Evolutionary conservation across 1,284 basidiomycete genomes (phyloP).

Genomic region (Pyrrhoderma lamaoense): DNA sequence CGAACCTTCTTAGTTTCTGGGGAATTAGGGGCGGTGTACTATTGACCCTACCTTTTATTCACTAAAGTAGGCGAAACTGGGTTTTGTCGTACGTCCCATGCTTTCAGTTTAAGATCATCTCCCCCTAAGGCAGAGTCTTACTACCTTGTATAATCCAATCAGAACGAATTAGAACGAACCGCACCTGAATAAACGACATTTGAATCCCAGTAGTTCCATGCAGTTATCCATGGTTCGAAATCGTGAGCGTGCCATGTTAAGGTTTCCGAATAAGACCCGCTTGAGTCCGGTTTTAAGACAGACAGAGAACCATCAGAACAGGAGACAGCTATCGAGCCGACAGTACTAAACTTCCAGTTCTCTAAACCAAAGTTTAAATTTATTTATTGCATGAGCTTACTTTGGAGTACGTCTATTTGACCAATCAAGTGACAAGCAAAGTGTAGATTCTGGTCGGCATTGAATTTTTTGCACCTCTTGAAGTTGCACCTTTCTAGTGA

Average conservation of each 20-base stretch:
- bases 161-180: neutral
- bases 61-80: conserved; percentile 56
- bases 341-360: conserved; percentile 32
- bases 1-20: conserved; percentile 8
- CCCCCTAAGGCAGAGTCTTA: conserved; percentile 55
- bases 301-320: conserved; percentile 71
- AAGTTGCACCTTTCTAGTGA: conserved; percentile 37
- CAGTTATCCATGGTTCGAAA: conserved; percentile 90
- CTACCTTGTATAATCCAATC: no score
- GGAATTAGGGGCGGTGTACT: neutral
- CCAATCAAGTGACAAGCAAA: conserved; percentile 89
- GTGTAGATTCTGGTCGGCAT: conserved; percentile 48
- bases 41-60: conserved; percentile 56
- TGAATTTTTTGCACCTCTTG: conserved; percentile 40
- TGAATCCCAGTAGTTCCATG: conserved; percentile 82
- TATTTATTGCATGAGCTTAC: neutral
- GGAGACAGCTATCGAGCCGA: conserved; percentile 66
- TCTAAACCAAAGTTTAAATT: no score
- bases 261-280: conserved; percentile 36
- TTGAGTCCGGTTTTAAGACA: conserved; percentile 43
- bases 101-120: conserved; percentile 86
- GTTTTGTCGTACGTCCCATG: conserved; percentile 82
- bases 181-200: conserved; percentile 77
- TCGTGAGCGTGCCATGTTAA: conserved; percentile 85
- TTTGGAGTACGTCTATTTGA: conserved; percentile 48